phyloP scores from a whole-genome alignment of 2,329 filamentous ascomycete species.

The Ilyonectria destructans region DNA sequence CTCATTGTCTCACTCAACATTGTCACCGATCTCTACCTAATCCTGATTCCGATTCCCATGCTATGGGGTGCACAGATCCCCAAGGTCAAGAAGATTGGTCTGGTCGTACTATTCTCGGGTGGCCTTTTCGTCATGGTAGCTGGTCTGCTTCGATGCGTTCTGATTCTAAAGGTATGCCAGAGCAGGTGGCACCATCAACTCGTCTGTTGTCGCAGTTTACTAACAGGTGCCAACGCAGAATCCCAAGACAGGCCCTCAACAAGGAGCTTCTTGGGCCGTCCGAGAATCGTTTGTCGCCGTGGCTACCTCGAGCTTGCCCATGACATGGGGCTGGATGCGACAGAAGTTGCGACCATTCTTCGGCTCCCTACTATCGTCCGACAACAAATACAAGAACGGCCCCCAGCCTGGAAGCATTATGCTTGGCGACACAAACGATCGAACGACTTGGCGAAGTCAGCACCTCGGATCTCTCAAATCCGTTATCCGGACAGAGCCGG shows the following conservation, averaged over 20 bases:
- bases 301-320: slow-evolving; percentile 57
- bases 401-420: slow-evolving; percentile 45
- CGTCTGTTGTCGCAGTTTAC: not conserved
- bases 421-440: slow-evolving; percentile 37
- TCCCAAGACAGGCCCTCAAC: slow-evolving; percentile 52
- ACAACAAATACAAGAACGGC: slow-evolving; percentile 41
- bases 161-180: slow-evolving; percentile 53
- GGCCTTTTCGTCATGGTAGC: slow-evolving; percentile 59
- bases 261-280: slow-evolving; percentile 56
- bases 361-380: slow-evolving; percentile 45
- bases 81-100: slow-evolving; percentile 65
- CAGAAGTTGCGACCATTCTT: slow-evolving; percentile 46
- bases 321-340: slow-evolving; percentile 49
- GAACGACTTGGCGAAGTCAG: slow-evolving; percentile 38
- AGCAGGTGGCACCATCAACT: slow-evolving; percentile 45
- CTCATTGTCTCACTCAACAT: slow-evolving; percentile 57
- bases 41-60: slow-evolving; percentile 64
- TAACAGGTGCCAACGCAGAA: slow-evolving; percentile 47
- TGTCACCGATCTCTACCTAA: slow-evolving; percentile 58
- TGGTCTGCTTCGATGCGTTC: slow-evolving; percentile 55
- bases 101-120: slow-evolving; percentile 66
- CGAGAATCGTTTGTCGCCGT: slow-evolving; percentile 60
- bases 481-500: not conserved
- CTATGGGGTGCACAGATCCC: slow-evolving; percentile 68
- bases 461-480: slow-evolving; percentile 34